Evolutionary conservation across 805 yeast species (phyloP).

Genomic region (Candida insectorum): DNA sequence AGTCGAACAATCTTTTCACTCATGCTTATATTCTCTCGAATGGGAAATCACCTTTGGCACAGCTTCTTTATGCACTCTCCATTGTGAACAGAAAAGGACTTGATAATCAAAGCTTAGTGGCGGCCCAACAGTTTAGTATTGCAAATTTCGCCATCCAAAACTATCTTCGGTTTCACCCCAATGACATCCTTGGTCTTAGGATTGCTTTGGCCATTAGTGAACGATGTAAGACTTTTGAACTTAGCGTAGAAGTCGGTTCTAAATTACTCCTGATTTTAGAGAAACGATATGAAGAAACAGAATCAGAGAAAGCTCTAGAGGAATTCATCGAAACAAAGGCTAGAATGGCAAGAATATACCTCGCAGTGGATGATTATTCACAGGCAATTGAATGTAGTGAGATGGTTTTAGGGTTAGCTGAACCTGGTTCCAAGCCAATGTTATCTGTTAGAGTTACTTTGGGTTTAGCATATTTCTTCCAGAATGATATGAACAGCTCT

Average conservation of each 20-base stretch:
- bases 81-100: constrained; percentile 45
- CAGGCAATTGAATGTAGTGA: constrained; percentile 61
- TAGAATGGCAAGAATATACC: constrained; percentile 66
- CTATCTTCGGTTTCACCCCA: constrained; percentile 60
- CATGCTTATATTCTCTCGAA: constrained; percentile 79
- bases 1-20: constrained; percentile 59
- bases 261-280: constrained; percentile 51
- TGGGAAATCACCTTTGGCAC: constrained; percentile 67
- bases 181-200: constrained; percentile 55
- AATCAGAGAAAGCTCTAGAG: constrained; percentile 42
- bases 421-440: constrained; percentile 40
- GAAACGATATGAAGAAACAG: constrained; percentile 52
- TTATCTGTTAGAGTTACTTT: constrained; percentile 64
- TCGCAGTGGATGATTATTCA: constrained; percentile 57
- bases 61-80: constrained; percentile 65
- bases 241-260: constrained; percentile 48
- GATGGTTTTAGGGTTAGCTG: constrained; percentile 49
- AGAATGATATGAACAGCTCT: constrained; percentile 59
- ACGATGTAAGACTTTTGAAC: constrained; percentile 59
- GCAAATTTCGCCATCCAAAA: constrained; percentile 66
- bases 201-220: constrained; percentile 60
- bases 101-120: constrained; percentile 53
- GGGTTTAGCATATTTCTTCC: constrained; percentile 72
- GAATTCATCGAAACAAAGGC: constrained; percentile 60
- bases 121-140: constrained; percentile 61